Conservation (phyloP, 2,329 filamentous ascomycete genomes). For the Juglanconis sp. region DNA sequence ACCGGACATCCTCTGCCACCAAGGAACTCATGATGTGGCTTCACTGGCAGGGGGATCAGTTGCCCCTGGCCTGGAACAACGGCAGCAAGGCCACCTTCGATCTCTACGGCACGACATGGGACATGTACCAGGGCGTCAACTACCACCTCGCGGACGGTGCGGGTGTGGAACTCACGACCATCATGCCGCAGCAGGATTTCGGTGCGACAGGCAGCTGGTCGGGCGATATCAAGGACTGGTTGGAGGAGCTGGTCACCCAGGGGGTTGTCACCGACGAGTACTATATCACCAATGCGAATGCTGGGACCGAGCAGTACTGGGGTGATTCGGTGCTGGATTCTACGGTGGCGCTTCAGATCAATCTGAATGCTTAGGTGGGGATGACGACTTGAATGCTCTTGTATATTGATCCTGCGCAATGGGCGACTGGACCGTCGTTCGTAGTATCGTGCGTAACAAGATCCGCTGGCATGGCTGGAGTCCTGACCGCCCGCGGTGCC, state of each 20-base stretch:
- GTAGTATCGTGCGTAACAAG: no score
- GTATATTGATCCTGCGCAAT: no score
- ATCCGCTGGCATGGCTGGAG: no score
- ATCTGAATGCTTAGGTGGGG: background rate
- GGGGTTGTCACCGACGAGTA: conserved; percentile 9
- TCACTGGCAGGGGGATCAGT: conserved; percentile 11
- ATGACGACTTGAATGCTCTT: no score
- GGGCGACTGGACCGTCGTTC: no score
- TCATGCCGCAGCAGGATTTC: background rate
- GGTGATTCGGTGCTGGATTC: conserved; percentile 10
- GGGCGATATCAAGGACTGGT: conserved; percentile 11
- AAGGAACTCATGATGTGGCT: conserved; percentile 13
- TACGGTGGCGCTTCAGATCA: conserved; percentile 4
- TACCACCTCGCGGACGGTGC: conserved; percentile 7
- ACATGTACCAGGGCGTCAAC: conserved; percentile 13
- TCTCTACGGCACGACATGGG: conserved; percentile 8
- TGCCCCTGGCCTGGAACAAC: conserved; percentile 10
- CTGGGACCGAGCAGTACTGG: conserved; percentile 12
- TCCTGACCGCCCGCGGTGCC: no score
- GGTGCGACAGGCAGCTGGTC: conserved; percentile 9
- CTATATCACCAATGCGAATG: conserved; percentile 10
- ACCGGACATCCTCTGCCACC: conserved; percentile 7
- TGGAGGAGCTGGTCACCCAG: conserved; percentile 6
- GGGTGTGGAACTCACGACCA: conserved; percentile 9
- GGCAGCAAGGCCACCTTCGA: conserved; percentile 12